Conservation (phyloP, 106 monocot species). For the Dendrobium huoshanense region DNA sequence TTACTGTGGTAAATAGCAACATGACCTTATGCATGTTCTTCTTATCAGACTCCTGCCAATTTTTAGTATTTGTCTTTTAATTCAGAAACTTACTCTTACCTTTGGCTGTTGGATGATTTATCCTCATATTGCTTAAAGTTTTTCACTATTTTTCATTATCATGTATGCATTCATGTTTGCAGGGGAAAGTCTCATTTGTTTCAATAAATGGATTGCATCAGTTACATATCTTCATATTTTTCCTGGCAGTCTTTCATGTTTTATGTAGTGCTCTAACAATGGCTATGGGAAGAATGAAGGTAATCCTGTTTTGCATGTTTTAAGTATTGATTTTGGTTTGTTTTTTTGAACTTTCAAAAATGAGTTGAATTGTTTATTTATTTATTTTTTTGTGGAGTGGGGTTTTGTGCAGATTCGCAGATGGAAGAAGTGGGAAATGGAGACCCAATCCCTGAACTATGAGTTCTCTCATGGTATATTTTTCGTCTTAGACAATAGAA, state of each 20-base stretch:
- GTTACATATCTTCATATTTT: slow-evolving; percentile 70
- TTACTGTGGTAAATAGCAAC: neutral
- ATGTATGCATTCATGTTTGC: slow-evolving; percentile 5
- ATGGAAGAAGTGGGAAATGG: slow-evolving; percentile 64
- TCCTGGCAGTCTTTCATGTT: slow-evolving; percentile 60
- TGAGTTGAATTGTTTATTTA: neutral
- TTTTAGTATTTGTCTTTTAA: neutral
- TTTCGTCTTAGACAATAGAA: neutral
- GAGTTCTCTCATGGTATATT: slow-evolving; percentile 47
- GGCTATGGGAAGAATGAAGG: slow-evolving; percentile 63
- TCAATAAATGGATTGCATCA: slow-evolving; percentile 52
- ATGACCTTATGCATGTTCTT: neutral
- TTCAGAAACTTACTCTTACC: neutral
- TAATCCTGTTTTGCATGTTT: neutral
- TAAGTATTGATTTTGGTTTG: neutral
- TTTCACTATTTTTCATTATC: neutral
- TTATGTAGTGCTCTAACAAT: slow-evolving; percentile 47
- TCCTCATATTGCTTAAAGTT: neutral
- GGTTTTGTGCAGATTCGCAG: slow-evolving; percentile 34
- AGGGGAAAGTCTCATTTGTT: slow-evolving; percentile 56
- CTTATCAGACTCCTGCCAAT: neutral
- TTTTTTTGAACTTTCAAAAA: neutral
- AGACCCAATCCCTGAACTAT: slow-evolving; percentile 28
- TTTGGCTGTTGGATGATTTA: too few relatives aligned
- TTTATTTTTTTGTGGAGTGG: neutral